These are phyloP conservation scores for Trichoderma sp. DNA, from an alignment of 2,329 filamentous ascomycete species.

Conservation along the genomic window DNA sequence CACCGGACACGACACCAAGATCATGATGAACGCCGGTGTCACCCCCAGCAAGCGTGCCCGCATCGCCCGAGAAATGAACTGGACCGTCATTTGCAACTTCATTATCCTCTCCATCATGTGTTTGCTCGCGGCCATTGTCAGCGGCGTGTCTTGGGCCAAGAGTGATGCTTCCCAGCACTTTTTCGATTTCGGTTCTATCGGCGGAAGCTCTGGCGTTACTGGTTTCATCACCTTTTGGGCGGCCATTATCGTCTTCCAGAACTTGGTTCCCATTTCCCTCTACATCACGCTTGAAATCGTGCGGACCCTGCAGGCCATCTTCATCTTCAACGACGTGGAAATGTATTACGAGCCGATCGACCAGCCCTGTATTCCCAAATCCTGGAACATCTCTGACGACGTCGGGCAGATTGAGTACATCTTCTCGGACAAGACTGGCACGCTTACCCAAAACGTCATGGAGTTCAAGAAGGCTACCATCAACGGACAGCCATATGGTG, in stretches of 20 bases:
- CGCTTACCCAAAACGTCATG: conserved; percentile 96
- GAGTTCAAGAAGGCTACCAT: conserved; percentile 99
- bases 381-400: conserved; percentile 99
- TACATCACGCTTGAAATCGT: conserved; percentile 98
- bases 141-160: conserved; percentile 78
- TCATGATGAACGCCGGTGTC: conserved; percentile 97
- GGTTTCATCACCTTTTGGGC: conserved; percentile 98
- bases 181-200: conserved; percentile 85
- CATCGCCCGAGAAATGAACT: conserved; percentile 91
- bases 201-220: conserved; percentile 69
- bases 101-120: conserved; percentile 87
- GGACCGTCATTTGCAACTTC: conserved; percentile 97
- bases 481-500: conserved; percentile 93
- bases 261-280: conserved; percentile 95
- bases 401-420: conserved; percentile 98
- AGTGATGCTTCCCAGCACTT: conserved; percentile 70
- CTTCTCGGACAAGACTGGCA: conserved; percentile 97
- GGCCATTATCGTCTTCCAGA: conserved; percentile 91
- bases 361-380: conserved; percentile 93
- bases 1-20: conserved; percentile 95
- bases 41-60: conserved; percentile 91
- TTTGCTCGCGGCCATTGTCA: conserved; percentile 76
- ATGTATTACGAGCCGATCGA: conserved; percentile 98
- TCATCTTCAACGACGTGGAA: conserved; percentile 92
- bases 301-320: conserved; percentile 86